phyloP scores from a whole-genome alignment of 2,329 filamentous ascomycete genomes.

The Septoria petroselini region DNA sequence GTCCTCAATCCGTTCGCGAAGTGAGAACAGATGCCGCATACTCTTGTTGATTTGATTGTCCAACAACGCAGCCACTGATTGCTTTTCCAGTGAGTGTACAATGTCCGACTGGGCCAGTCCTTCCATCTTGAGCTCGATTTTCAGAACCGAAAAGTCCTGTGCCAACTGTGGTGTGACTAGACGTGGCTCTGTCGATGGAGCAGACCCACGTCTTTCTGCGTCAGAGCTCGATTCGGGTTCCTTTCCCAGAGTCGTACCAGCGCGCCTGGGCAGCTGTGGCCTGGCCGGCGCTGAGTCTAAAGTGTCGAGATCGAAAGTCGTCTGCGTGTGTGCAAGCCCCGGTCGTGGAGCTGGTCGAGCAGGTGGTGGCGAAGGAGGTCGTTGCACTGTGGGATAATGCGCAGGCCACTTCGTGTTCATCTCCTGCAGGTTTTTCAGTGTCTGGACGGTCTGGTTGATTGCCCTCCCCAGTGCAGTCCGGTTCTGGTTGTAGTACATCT shows the following conservation, averaged over 20 bases:
- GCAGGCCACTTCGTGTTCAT: constrained; percentile 93
- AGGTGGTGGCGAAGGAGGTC: constrained; percentile 47
- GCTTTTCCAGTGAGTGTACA: constrained; percentile 91
- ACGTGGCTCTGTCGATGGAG: constrained; percentile 64
- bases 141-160: constrained; percentile 92
- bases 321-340: constrained; percentile 61
- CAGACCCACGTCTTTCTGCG: constrained; percentile 60
- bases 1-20: constrained; percentile 93
- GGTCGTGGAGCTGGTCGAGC: constrained; percentile 57
- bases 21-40: constrained; percentile 79
- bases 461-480: constrained; percentile 80
- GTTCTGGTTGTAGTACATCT: constrained; percentile 93
- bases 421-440: constrained; percentile 76
- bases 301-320: constrained; percentile 53
- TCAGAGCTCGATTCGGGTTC: constrained; percentile 57
- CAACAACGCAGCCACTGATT: constrained; percentile 81
- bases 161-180: constrained; percentile 89
- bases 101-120: constrained; percentile 81
- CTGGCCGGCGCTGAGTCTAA: constrained; percentile 43
- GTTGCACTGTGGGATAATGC: constrained; percentile 83
- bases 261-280: constrained; percentile 59
- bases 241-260: constrained; percentile 66
- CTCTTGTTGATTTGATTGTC: constrained; percentile 94
- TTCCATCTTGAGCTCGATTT: constrained; percentile 89
- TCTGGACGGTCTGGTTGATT: constrained; percentile 81